Evolutionary conservation across 2,329 filamentous ascomycete genomes (phyloP).

Genomic region (Ophiosphaerella herpotricha): DNA sequence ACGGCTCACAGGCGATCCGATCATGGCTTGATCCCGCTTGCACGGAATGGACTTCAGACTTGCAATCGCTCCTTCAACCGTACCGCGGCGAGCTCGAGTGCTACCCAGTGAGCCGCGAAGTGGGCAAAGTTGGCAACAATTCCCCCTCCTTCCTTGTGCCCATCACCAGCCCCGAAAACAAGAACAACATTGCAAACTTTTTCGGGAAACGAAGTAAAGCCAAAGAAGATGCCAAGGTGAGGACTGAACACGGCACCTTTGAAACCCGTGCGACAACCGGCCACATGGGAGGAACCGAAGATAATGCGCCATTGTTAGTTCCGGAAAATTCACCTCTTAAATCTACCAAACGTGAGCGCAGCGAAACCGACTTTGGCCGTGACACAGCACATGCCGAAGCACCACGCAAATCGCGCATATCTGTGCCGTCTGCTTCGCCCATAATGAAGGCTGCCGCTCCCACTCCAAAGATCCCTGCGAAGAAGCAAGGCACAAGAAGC

Average conservation of each 20-base stretch:
- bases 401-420: constrained; percentile 45
- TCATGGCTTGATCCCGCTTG: constrained; percentile 78
- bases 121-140: constrained; percentile 93
- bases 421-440: constrained; percentile 18
- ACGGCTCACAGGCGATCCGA: constrained; percentile 69
- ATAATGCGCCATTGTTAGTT: constrained; percentile 57
- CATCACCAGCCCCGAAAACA: constrained; percentile 83
- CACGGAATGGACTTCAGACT: constrained; percentile 74
- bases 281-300: constrained; percentile 51
- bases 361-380: constrained; percentile 38
- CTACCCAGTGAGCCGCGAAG: constrained; percentile 84
- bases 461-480: constrained; percentile 37
- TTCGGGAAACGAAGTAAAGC: constrained; percentile 66
- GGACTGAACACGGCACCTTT: constrained; percentile 46
- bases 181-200: constrained; percentile 92
- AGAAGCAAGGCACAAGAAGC: constrained; percentile 56
- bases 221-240: constrained; percentile 31
- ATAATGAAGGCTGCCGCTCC: constrained; percentile 19
- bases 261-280: constrained; percentile 52
- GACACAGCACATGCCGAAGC: constrained; percentile 40
- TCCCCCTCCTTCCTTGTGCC: constrained; percentile 83
- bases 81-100: constrained; percentile 79
- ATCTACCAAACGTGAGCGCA: constrained; percentile 56
- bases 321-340: constrained; percentile 30
- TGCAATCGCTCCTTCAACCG: constrained; percentile 80